Evolutionary conservation across 306 rosid genomes (phyloP).

Genomic region (Lathyrus aphaca): DNA sequence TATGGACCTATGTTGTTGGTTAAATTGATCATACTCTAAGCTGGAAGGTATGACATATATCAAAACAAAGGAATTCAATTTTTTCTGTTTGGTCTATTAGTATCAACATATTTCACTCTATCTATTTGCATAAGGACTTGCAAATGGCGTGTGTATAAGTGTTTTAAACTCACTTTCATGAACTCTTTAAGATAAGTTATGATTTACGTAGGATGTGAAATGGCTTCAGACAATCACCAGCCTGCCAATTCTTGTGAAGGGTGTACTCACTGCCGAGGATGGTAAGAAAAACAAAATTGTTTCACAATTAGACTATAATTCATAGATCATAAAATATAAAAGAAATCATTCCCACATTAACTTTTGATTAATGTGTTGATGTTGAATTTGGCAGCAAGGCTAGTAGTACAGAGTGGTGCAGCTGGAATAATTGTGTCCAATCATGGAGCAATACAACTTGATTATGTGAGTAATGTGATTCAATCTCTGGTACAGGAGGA

Average conservation of each 20-base stretch:
- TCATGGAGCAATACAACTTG: conserved; percentile 97
- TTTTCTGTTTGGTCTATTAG: no score
- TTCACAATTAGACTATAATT: neutral
- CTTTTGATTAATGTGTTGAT: neutral
- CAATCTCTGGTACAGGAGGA: no score
- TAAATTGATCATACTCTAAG: conserved; percentile 85
- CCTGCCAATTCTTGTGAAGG: conserved; percentile 92
- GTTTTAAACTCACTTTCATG: neutral
- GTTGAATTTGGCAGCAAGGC: conserved; percentile 66
- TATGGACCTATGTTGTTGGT: conserved; percentile 90
- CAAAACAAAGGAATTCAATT: neutral
- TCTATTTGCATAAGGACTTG: no score
- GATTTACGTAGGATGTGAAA: conserved; percentile 74
- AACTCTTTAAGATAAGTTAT: neutral
- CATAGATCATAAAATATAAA: neutral
- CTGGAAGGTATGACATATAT: conserved; percentile 70
- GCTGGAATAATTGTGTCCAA: conserved; percentile 96
- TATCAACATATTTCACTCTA: neutral
- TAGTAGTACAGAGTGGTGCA: conserved; percentile 79
- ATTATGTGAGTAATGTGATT: conserved; percentile 4
- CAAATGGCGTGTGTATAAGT: neutral
- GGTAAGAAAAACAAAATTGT: conserved; percentile 50
- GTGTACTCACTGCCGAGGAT: conserved; percentile 94
- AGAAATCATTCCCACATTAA: neutral
- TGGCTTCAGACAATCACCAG: conserved; percentile 96